These are phyloP conservation scores for Colletotrichum paranaense DNA, from an alignment of 2,329 filamentous ascomycete species.

Conservation along the genomic window DNA sequence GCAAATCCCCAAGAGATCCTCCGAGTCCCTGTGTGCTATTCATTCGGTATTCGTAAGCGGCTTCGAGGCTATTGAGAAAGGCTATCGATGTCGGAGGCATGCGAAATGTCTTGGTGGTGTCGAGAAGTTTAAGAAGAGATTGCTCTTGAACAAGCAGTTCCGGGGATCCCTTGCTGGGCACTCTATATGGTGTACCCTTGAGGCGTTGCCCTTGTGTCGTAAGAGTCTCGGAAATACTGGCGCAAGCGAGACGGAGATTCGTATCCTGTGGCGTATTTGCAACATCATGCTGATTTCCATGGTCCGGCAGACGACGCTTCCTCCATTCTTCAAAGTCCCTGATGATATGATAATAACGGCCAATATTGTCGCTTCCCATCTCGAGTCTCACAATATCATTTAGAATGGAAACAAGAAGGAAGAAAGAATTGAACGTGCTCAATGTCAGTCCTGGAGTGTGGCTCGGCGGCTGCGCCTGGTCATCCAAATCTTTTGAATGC, in stretches of 20 bases:
- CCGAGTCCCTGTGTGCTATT: not conserved
- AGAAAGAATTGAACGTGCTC: slow-evolving; percentile 10
- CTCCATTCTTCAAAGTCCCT: not conserved
- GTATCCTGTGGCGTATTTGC: not conserved
- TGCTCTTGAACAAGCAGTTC: not conserved
- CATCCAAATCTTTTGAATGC: not conserved
- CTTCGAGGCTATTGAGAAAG: not conserved
- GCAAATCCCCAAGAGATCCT: not conserved
- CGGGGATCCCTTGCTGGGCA: not conserved
- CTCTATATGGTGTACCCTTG: not conserved
- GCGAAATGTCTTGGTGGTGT: not conserved
- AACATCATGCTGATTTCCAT: not conserved
- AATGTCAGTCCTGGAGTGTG: not conserved
- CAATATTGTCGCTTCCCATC: not conserved
- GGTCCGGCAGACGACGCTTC: not conserved
- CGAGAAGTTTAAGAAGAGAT: not conserved
- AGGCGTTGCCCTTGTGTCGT: not conserved
- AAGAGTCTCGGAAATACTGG: not conserved
- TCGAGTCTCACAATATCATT: not conserved
- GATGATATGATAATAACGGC: not conserved
- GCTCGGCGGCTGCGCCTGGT: not conserved
- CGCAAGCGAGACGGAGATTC: not conserved
- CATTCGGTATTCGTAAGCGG: not conserved
- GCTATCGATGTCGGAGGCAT: not conserved
- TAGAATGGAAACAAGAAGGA: not conserved